phyloP scores from a whole-genome alignment of 1,139 yeast species.

The Pichia sp. region DNA sequence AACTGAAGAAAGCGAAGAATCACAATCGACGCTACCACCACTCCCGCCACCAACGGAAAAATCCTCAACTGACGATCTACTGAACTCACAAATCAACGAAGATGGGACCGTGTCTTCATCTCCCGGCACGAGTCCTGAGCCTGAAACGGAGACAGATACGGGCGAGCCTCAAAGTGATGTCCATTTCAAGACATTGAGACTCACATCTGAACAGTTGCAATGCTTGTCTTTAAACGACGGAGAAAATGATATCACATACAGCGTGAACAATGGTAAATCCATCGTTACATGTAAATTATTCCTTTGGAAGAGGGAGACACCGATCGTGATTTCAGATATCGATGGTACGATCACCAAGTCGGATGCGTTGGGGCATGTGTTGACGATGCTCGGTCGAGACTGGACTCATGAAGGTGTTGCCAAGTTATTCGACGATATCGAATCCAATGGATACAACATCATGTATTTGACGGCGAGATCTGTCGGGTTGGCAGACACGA shows the following conservation, averaged over 20 bases:
- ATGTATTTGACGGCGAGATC: conserved; percentile 93
- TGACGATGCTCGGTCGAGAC: conserved; percentile 92
- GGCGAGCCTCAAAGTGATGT: conserved; percentile 4
- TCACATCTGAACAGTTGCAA: conserved; percentile 87
- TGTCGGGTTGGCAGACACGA: conserved; percentile 94
- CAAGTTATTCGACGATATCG: conserved; percentile 79
- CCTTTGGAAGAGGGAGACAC: conserved; percentile 82
- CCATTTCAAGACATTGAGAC: conserved; percentile 83
- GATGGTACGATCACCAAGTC: conserved; percentile 99
- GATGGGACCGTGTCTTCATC: no score
- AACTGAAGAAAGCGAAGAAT: neutral
- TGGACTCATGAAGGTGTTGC: conserved; percentile 99
- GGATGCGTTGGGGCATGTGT: conserved; percentile 95
- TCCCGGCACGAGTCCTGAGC: neutral
- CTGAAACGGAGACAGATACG: neutral
- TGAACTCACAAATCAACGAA: no score
- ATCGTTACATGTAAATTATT: conserved; percentile 70
- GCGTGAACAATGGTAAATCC: conserved; percentile 81
- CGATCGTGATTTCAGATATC: conserved; percentile 94
- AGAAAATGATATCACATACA: conserved; percentile 72
- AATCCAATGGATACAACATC: conserved; percentile 86
- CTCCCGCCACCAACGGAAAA: neutral
- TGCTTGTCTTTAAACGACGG: conserved; percentile 76
- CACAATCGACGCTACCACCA: neutral
- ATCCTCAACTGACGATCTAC: conserved; percentile 1